These are phyloP conservation scores for Apiosordaria backusii DNA, from an alignment of 495 filamentous ascomycete genomes.

Conservation along the genomic window DNA sequence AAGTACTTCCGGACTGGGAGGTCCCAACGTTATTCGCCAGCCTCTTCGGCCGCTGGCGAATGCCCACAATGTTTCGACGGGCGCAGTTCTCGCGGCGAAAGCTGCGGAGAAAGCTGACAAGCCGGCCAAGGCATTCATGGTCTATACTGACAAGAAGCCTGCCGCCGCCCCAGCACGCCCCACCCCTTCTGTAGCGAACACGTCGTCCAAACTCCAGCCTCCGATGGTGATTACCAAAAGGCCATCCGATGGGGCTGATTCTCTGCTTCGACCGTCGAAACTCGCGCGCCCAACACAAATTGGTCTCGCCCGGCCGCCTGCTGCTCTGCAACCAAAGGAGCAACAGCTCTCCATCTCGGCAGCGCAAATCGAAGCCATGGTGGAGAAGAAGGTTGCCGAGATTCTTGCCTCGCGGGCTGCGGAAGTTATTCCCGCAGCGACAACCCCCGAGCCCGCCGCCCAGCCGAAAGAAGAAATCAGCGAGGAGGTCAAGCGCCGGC, in stretches of 20 bases:
- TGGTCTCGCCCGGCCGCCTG: constrained; percentile 22
- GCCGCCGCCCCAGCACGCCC: constrained; percentile 29
- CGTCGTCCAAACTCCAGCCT: constrained; percentile 35
- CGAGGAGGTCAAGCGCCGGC: constrained; percentile 71
- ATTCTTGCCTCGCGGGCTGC: constrained; percentile 69
- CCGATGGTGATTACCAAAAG: constrained; percentile 37
- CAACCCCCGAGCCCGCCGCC: constrained; percentile 7
- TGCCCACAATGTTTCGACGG: constrained; percentile 56
- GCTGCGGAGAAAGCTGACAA: constrained; percentile 58
- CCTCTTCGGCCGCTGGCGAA: constrained; percentile 71
- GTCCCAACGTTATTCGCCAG: constrained; percentile 58
- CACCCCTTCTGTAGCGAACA: constrained; percentile 29
- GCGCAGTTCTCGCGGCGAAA: constrained; percentile 36
- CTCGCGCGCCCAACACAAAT: constrained; percentile 37
- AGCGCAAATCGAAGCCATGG: constrained; percentile 82
- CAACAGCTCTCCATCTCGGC: constrained; percentile 56
- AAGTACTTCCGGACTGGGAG: constrained; percentile 44
- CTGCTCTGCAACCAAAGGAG: constrained; percentile 30
- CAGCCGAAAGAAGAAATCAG: constrained; percentile 53
- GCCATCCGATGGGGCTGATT: constrained; percentile 37
- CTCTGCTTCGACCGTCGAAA: constrained; percentile 37
- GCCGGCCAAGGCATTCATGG: constrained; percentile 73
- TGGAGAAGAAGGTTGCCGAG: constrained; percentile 86
- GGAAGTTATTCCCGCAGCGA: constrained; percentile 7
- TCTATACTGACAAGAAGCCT: constrained; percentile 69